Conservation (phyloP, 2,329 filamentous ascomycete species). For the Corynespora cassiicola region DNA sequence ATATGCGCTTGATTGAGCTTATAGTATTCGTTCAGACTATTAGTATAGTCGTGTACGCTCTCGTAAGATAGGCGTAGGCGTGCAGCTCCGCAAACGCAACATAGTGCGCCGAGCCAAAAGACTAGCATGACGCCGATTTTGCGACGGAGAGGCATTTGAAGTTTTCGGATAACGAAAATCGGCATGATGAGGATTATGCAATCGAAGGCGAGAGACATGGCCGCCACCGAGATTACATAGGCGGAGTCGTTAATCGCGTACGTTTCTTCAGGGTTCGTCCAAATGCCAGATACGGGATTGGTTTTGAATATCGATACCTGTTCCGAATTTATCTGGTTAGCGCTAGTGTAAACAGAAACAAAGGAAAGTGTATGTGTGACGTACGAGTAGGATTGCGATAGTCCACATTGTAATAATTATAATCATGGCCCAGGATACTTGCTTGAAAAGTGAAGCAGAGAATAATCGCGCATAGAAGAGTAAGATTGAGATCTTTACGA, state of each 20-base stretch:
- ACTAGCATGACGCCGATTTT: slow-evolving; percentile 21
- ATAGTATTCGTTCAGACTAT: slow-evolving; percentile 5
- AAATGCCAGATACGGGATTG: slow-evolving; percentile 5
- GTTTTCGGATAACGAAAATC: slow-evolving; percentile 21
- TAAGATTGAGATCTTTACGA: slow-evolving; percentile 6
- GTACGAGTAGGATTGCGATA: slow-evolving; percentile 5
- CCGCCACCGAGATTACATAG: slow-evolving; percentile 3
- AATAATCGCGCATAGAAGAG: slow-evolving; percentile 9
- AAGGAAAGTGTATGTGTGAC: neutral
- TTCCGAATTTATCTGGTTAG: too few species aligned
- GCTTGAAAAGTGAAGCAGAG: neutral
- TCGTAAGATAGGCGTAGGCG: slow-evolving; percentile 11
- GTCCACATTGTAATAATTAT: slow-evolving; percentile 3
- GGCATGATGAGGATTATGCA: slow-evolving; percentile 22
- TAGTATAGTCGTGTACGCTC: slow-evolving; percentile 1
- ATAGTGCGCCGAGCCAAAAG: slow-evolving; percentile 22
- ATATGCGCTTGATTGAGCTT: slow-evolving; percentile 2
- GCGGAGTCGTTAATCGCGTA: slow-evolving; percentile 6
- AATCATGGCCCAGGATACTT: slow-evolving; percentile 3
- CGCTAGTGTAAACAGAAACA: too few species aligned
- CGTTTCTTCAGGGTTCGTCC: slow-evolving; percentile 5
- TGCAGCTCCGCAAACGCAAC: slow-evolving; percentile 13
- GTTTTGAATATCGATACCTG: slow-evolving; percentile 9
- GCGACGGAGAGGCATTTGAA: slow-evolving; percentile 17
- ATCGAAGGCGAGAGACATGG: slow-evolving; percentile 12